phyloP scores from a whole-genome alignment of 192 early-diverging fungal genomes.

The Coemansia sp. region DNA sequence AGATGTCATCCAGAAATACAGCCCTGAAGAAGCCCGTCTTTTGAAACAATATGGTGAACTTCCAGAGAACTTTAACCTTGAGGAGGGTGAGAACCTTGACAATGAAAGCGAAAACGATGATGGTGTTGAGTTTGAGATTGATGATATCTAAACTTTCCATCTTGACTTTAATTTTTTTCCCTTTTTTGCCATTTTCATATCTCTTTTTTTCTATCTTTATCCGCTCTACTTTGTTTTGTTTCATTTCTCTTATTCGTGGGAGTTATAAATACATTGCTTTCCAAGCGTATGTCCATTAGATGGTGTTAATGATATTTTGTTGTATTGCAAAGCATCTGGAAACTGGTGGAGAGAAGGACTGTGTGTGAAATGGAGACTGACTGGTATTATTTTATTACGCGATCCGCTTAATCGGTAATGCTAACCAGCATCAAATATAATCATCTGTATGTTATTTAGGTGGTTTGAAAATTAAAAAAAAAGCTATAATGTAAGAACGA shows the following conservation, averaged over 20 bases:
- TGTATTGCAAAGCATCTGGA: too few species aligned
- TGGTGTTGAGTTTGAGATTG: conserved; percentile 84
- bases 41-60: conserved; percentile 94
- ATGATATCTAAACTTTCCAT: conserved; percentile 60
- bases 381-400: too few species aligned
- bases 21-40: conserved; percentile 89
- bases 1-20: conserved; percentile 96
- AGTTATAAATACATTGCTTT: neutral
- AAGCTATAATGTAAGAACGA: neutral
- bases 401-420: too few species aligned
- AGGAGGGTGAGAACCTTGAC: conserved; percentile 79
- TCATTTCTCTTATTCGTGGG: neutral
- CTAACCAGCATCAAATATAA: too few species aligned
- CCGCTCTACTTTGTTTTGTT: neutral
- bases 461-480: too few species aligned
- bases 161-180: neutral
- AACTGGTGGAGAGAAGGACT: too few species aligned
- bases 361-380: too few species aligned
- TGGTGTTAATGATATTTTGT: too few species aligned
- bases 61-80: conserved; percentile 67
- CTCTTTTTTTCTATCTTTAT: neutral
- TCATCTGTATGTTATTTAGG: too few species aligned
- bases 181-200: neutral
- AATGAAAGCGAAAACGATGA: conserved; percentile 65
- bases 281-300: neutral